Percentiles rank a stretch among this genome's conserved stretches.
These are phyloP conservation scores for Candida jianshihensis DNA, from an alignment of 805 yeast species.

Conservation along the genomic window DNA sequence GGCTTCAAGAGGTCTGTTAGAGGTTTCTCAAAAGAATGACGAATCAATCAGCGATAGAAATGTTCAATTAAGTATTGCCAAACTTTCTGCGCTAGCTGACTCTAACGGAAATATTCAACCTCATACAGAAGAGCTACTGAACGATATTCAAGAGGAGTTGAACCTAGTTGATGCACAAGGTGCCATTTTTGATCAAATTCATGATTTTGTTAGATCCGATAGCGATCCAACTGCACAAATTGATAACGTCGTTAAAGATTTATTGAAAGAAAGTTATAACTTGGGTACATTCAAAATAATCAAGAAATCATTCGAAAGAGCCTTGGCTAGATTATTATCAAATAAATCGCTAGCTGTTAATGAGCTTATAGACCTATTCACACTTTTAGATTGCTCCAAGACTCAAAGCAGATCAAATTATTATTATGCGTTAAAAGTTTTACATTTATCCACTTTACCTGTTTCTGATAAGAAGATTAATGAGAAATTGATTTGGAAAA, in stretches of 20 bases:
- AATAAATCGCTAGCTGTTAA: slow-evolving; percentile 33
- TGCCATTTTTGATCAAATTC: slow-evolving; percentile 25
- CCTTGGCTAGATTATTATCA: slow-evolving; percentile 27
- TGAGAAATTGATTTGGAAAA: slow-evolving; percentile 46
- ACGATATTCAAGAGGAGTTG: slow-evolving; percentile 44
- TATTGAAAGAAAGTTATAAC: slow-evolving; percentile 17
- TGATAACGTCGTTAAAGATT: slow-evolving; percentile 18
- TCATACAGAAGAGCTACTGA: slow-evolving; percentile 23
- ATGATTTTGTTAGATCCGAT: slow-evolving; percentile 24
- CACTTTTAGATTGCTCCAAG: slow-evolving; percentile 33
- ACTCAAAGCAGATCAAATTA: slow-evolving; percentile 25
- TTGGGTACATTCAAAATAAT: slow-evolving; percentile 12
- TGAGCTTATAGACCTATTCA: slow-evolving; percentile 47
- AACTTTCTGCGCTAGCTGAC: slow-evolving; percentile 49
- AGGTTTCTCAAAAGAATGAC: slow-evolving; percentile 33
- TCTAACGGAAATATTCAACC: slow-evolving; percentile 10
- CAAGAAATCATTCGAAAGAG: slow-evolving; percentile 18
- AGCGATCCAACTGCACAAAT: slow-evolving; percentile 21
- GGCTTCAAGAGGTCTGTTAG: slow-evolving; percentile 44
- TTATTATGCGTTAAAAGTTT: slow-evolving; percentile 43
- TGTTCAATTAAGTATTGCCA: slow-evolving; percentile 63
- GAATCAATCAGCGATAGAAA: slow-evolving; percentile 41
- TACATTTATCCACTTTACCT: slow-evolving; percentile 30
- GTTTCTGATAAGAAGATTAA: slow-evolving; percentile 26
- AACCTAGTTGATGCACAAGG: slow-evolving; percentile 45